Percentiles rank a stretch among this genome's conserved stretches.
Conservation (phyloP, 768 basidiomycete genomes). For the Myochromella boudieri region DNA sequence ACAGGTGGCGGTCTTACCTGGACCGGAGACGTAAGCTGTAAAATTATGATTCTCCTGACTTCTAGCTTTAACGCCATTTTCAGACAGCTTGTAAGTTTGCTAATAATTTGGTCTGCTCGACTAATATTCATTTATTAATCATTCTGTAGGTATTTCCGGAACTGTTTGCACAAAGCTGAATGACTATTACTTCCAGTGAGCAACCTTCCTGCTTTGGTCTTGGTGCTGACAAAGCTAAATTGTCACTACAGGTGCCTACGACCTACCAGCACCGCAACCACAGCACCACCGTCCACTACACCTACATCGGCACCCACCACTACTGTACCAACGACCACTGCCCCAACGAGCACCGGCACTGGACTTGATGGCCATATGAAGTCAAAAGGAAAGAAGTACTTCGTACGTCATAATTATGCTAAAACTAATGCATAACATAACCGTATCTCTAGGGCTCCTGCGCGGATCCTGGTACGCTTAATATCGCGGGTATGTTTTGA, state of each 20-base stretch:
- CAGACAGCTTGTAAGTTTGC: no score
- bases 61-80: no score
- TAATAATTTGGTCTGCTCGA: no score
- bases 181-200: conserved; percentile 28
- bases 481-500: conserved; percentile 23
- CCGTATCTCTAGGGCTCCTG: conserved; percentile 25
- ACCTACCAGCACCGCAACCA: conserved; percentile 18
- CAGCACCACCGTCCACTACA: not conserved
- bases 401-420: conserved; percentile 18
- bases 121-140: no score
- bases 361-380: conserved; percentile 21
- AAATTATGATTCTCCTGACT: no score
- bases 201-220: not conserved
- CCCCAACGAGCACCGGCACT: conserved; percentile 19
- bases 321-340: conserved; percentile 13
- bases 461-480: conserved; percentile 29
- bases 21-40: conserved; percentile 1
- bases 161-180: conserved; percentile 28
- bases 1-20: not conserved
- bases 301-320: conserved; percentile 3
- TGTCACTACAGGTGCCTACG: conserved; percentile 28
- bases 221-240: not conserved
- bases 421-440: not conserved
- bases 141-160: conserved; percentile 37
- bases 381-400: conserved; percentile 28